Percentiles rank a stretch among this genome's conserved stretches.
Conservation (phyloP, 2,329 filamentous ascomycete species). For the Epichloe bromicola region DNA sequence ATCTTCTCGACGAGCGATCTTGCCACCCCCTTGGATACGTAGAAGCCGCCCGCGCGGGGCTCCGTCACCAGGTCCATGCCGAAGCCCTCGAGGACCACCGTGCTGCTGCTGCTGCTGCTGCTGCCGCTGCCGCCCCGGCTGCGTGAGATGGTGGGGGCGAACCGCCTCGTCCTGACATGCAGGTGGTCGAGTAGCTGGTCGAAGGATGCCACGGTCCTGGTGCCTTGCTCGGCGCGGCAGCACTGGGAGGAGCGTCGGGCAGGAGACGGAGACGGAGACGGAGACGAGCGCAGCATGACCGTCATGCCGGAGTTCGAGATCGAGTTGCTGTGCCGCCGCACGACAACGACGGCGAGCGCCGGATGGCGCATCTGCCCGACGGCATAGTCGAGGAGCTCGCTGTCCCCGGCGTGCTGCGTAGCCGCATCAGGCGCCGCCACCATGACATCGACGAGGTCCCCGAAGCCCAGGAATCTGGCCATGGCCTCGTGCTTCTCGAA, state of each 20-base stretch:
- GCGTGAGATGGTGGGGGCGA: background rate
- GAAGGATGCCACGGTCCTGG: background rate
- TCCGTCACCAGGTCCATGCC: background rate
- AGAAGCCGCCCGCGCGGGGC: background rate
- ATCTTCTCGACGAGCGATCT: background rate
- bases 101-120: too few relatives aligned
- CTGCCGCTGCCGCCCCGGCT: too few relatives aligned
- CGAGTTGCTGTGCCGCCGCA: background rate
- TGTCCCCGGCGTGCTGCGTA: background rate
- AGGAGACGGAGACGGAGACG: too few relatives aligned
- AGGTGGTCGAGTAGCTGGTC: background rate
- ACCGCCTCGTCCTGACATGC: background rate
- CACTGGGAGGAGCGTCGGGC: background rate
- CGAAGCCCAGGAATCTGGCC: background rate
- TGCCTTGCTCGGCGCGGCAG: background rate
- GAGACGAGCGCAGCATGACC: background rate
- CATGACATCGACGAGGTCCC: background rate
- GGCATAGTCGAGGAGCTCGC: background rate
- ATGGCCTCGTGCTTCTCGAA: background rate
- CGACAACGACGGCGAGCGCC: background rate
- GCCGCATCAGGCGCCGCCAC: background rate
- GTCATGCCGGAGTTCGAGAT: background rate
- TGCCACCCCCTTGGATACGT: background rate
- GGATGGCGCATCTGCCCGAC: background rate
- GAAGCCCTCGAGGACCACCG: background rate